phyloP scores from a whole-genome alignment of 2,329 filamentous ascomycete genomes.

The Passalora sequoiae region DNA sequence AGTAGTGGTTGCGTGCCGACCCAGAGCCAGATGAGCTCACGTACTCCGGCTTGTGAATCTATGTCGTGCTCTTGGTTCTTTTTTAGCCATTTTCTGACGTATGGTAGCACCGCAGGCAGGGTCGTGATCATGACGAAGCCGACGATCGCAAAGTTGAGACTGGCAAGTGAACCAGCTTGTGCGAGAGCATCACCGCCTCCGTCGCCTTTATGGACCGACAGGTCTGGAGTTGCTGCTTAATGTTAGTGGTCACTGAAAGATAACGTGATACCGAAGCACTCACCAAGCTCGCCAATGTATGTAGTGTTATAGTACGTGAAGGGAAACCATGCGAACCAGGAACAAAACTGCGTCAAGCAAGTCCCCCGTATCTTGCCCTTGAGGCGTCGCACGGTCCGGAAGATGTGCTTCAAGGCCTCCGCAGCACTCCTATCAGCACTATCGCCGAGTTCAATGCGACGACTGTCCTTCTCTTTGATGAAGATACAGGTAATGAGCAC shows the following conservation, averaged over 20 bases:
- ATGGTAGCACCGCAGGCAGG: constrained; percentile 11
- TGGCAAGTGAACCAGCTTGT: constrained; percentile 18
- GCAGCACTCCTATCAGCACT: constrained; percentile 6
- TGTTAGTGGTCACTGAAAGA: not conserved
- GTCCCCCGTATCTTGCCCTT: constrained; percentile 14
- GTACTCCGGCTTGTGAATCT: constrained; percentile 1
- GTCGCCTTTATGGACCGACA: not conserved
- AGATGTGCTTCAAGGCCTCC: constrained; percentile 14
- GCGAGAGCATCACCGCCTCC: constrained; percentile 15
- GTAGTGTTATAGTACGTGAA: constrained; percentile 22
- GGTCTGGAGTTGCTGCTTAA: not conserved
- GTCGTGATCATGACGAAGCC: constrained; percentile 18
- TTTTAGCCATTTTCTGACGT: constrained; percentile 3
- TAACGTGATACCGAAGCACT: not conserved
- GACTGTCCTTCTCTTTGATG: constrained; percentile 16
- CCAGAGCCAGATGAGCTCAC: constrained; percentile 18
- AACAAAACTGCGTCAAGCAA: constrained; percentile 15
- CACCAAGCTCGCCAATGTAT: constrained; percentile 22
- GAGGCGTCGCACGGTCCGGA: constrained; percentile 9
- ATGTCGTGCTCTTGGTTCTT: not conserved
- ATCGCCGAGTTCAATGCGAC: constrained; percentile 1
- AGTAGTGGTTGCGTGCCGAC: constrained; percentile 17
- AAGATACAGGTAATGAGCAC: constrained; percentile 16
- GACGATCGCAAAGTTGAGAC: constrained; percentile 19
- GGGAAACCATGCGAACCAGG: constrained; percentile 22